Evolutionary conservation across 2,329 filamentous ascomycete genomes (phyloP), one percentile per base, ranked within the genome.

Genomic region (Aureobasidium uvarum): DNA sequence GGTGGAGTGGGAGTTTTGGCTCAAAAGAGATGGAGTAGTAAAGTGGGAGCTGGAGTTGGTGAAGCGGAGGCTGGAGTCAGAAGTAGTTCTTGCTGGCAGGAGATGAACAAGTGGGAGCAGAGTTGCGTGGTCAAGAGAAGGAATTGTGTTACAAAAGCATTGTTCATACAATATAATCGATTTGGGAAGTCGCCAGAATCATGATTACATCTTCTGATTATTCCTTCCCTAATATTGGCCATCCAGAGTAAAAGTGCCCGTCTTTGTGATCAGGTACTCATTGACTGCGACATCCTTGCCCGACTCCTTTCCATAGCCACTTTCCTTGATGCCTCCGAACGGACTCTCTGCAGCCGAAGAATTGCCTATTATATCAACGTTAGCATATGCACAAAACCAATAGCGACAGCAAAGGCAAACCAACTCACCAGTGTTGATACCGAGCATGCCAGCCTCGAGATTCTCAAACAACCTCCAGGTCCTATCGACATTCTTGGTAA

Each of bases 361-460:
- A 70, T 88, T 87, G 20, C 85, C 85, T 75, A 74, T 33, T 62
- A 14, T 33, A 10, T 13, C 25, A 14, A 31, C 16, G n/a, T 41
- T 36, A 52, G 55, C 23, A 2, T 38, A 20, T 25, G n/a, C n/a
- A 33, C n/a, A 52, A 43, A 72, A 75, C 70, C 71, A 7, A 28
- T 25, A 2, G 23, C 13, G 4, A 36, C 33, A 36, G 11, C 1
- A 13, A 36, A 13, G 10, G 33, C 10, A 36, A 36, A 8, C 3
- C 33, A 16, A 45, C 60, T 63, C 8, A 79, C 84, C 83, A 65
- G 83, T 85, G 70, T 87, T 87, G 76, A 87, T 77, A 16, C 86
- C 87, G 71, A 89, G 86, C 87, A 89, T 89, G 3, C 86, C 87
- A 5, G 87, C 86, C 72, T 89, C 86, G 39, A 90, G 73, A 68